Evolutionary conservation across 306 rosid species (phyloP).

Genomic region (Glycine tomentella): DNA sequence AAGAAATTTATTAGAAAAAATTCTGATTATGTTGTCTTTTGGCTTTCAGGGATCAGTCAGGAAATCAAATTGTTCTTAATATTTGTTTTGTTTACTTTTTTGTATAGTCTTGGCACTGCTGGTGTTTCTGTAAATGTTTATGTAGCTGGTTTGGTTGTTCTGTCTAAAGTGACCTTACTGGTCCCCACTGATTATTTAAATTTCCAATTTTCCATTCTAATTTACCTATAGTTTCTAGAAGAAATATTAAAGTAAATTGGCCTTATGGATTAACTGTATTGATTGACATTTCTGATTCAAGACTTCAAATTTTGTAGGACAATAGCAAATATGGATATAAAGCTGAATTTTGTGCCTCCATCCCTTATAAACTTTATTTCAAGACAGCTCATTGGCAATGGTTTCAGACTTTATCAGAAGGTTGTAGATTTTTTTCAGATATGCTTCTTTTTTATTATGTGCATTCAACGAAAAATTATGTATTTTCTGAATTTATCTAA

Average conservation of each 20-base stretch:
- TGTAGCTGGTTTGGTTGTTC: too few species aligned
- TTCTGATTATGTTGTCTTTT: too few species aligned
- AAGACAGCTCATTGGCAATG: slow-evolving; percentile 83
- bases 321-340: slow-evolving; percentile 82
- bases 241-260: not conserved
- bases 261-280: not conserved
- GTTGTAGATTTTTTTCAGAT: slow-evolving; percentile 50
- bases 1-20: too few species aligned
- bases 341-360: slow-evolving; percentile 82
- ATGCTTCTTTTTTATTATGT: slow-evolving; percentile 24
- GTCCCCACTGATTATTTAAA: not conserved
- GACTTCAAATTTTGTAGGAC: slow-evolving; percentile 69
- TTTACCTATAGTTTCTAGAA: slow-evolving; percentile 15
- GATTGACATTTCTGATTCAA: slow-evolving; percentile 37
- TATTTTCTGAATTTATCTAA: slow-evolving; percentile 27
- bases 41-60: too few species aligned
- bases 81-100: too few species aligned
- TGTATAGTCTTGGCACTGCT: too few species aligned
- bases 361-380: slow-evolving; percentile 79
- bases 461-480: slow-evolving; percentile 4
- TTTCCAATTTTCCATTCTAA: slow-evolving; percentile 21
- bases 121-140: too few species aligned
- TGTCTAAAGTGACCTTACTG: not conserved
- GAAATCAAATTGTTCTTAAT: too few species aligned
- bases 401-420: slow-evolving; percentile 83